These are phyloP conservation scores for Hypomontagnella submonticulosa DNA, from an alignment of 495 filamentous ascomycete genomes.

Conservation along the genomic window DNA sequence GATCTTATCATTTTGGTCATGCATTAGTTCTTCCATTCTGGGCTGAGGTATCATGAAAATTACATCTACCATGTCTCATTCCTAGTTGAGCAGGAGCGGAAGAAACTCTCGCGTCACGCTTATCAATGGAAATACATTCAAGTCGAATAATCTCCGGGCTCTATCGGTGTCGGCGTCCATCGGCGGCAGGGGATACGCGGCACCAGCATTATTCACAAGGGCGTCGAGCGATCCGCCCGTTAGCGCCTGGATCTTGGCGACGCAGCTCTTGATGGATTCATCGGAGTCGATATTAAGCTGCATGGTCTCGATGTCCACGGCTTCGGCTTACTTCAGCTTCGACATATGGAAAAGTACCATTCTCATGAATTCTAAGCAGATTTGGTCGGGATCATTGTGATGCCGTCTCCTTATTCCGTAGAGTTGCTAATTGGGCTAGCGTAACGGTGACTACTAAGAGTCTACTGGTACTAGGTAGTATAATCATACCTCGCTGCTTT, in stretches of 20 bases:
- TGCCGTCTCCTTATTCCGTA: too few relatives aligned
- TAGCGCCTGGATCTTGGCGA: conserved; percentile 18
- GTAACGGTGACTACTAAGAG: too few relatives aligned
- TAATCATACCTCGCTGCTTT: too few relatives aligned
- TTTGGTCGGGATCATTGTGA: too few relatives aligned
- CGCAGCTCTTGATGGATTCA: conserved; percentile 23
- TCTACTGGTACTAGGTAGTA: too few relatives aligned
- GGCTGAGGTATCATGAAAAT: too few relatives aligned
- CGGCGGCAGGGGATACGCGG: conserved; percentile 44
- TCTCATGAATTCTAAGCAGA: too few relatives aligned
- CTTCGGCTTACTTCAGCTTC: conserved; percentile 2
- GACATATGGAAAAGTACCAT: too few relatives aligned
- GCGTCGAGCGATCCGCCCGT: conserved; percentile 49
- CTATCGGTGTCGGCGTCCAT: conserved; percentile 51
- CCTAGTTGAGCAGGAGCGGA: conserved; percentile 50
- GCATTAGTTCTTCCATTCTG: too few relatives aligned
- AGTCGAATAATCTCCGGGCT: conserved; percentile 51
- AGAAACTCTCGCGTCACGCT: conserved; percentile 52
- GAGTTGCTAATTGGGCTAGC: too few relatives aligned
- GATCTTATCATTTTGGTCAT: too few relatives aligned
- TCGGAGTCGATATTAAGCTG: conserved; percentile 32
- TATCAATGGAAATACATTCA: conserved; percentile 54
- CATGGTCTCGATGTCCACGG: conserved; percentile 30
- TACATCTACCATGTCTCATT: too few relatives aligned
- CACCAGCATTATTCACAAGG: conserved; percentile 59